Evolutionary conservation across 805 yeast genomes (phyloP).

Genomic region (Candida sakaeoensis): DNA sequence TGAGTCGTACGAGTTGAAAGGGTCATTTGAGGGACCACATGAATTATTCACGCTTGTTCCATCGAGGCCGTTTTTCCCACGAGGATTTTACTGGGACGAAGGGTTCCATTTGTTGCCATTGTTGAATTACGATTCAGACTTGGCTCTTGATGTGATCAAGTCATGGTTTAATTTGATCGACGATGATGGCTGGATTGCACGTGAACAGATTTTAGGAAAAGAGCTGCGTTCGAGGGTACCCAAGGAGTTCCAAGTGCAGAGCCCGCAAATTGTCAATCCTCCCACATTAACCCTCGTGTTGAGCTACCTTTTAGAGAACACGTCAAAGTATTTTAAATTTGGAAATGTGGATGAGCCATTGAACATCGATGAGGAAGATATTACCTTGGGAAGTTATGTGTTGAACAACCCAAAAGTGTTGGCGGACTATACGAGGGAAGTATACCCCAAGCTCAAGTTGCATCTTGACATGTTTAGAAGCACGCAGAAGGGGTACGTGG

Average conservation of each 20-base stretch:
- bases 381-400: constrained; percentile 48
- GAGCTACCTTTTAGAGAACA: constrained; percentile 46
- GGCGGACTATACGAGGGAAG: constrained; percentile 50
- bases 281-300: constrained; percentile 85
- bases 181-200: constrained; percentile 92
- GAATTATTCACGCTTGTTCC: constrained; percentile 84
- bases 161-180: constrained; percentile 89
- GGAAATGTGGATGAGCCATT: constrained; percentile 30
- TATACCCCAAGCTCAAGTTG: constrained; percentile 71
- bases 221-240: constrained; percentile 92
- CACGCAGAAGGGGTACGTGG: constrained; percentile 73
- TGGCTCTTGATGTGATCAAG: constrained; percentile 71
- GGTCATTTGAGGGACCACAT: constrained; percentile 69
- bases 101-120: constrained; percentile 90
- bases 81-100: constrained; percentile 99
- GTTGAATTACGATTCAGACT: constrained; percentile 76
- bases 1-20: constrained; percentile 48
- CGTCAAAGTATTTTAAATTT: constrained; percentile 12
- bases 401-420: constrained; percentile 57
- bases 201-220: constrained; percentile 90
- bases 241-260: constrained; percentile 74
- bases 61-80: constrained; percentile 88
- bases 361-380: constrained; percentile 14
- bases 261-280: constrained; percentile 89
- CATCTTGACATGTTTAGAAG: constrained; percentile 85